phyloP scores from a whole-genome alignment of 495 filamentous ascomycete genomes.

The Poronia punctata region DNA sequence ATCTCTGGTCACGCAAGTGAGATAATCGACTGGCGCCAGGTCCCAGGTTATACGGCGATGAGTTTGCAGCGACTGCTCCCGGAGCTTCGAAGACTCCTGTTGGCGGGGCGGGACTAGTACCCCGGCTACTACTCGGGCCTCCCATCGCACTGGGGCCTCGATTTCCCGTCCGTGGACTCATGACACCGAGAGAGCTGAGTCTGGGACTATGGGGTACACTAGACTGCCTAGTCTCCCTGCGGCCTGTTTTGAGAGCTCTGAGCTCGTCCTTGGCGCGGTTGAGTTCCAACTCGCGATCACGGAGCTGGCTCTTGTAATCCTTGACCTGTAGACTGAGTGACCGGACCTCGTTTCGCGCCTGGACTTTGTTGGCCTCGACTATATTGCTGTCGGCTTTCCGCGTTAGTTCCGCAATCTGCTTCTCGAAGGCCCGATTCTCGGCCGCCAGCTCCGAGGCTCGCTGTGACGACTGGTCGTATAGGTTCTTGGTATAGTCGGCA shows the following conservation, averaged over 20 bases:
- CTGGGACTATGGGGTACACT: conserved; percentile 44
- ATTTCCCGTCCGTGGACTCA: conserved; percentile 33
- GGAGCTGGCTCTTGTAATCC: conserved; percentile 49
- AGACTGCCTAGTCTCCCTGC: conserved; percentile 41
- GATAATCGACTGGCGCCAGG: conserved; percentile 24
- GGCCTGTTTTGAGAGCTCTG: conserved; percentile 37
- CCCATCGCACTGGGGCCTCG: conserved; percentile 13
- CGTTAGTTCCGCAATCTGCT: conserved; percentile 40
- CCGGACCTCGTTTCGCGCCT: conserved; percentile 31
- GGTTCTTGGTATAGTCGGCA: conserved; percentile 51
- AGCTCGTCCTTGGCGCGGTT: conserved; percentile 29
- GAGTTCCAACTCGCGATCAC: conserved; percentile 56
- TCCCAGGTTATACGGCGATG: conserved; percentile 17
- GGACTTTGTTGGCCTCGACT: conserved; percentile 44
- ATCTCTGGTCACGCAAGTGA: conserved; percentile 29
- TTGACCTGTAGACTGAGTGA: conserved; percentile 29
- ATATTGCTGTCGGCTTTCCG: conserved; percentile 47
- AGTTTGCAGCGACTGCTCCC: conserved; percentile 13
- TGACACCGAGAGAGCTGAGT: conserved; percentile 24
- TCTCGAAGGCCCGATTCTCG: conserved; percentile 45
- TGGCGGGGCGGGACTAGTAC: conserved; percentile 37
- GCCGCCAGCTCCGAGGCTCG: conserved; percentile 40
- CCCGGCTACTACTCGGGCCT: conserved; percentile 32
- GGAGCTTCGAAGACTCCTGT: conserved; percentile 14
- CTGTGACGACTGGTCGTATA: conserved; percentile 59